Evolutionary conservation across 1,284 basidiomycete species (phyloP), one percentile per base, ranked within the genome.

Genomic region (Melampsora americana): DNA sequence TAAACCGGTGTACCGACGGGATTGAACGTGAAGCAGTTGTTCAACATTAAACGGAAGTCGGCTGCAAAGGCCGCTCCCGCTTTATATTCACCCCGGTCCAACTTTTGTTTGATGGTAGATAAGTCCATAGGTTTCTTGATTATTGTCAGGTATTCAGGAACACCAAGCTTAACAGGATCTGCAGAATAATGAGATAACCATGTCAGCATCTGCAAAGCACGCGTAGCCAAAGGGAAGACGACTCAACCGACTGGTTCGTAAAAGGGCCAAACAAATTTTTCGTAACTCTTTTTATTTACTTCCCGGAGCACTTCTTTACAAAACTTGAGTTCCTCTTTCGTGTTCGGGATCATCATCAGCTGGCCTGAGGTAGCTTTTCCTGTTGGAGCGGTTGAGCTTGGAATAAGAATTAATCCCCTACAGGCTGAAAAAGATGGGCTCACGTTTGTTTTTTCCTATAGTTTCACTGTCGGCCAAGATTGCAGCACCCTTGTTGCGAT

Each of bases 121-220:
- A 97, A 82, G 83, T 98, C 94, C 89, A 99, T 98, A 1, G 96
- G 95, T 80, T 89, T 90, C 86, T 95, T 96, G 83, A 99, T 87
- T 78, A 94, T 85, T 84, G 90, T 91, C 11, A 89, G 88, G 83
- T 98, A 99, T 42, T 88, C 86, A 0, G 95, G 95, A 65, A 97
- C 88, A 44, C 90, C 88, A 81, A 95, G 87, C 79, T 88, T 89
- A 69, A 90, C 84, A 83, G 88, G 88, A 82, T 93, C 92, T 83
- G 90, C n/a, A 66, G 71, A 23, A 62, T 60, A 66, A 67, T 42
- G 60, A 59, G 66, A 26, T 62, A 66, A 65, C 30, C 53, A 9
- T 20, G 42, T 28, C 4, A 30, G 56, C 28, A 61, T 56, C 30
- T 74, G 30, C 48, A 42, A 11, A 30, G 16, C 9, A 7, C 69